Evolutionary conservation across 139 green algal genomes (phyloP), one percentile per base, ranked within the genome.

Genomic region (Auxenochlorella pyrenoidosa): DNA sequence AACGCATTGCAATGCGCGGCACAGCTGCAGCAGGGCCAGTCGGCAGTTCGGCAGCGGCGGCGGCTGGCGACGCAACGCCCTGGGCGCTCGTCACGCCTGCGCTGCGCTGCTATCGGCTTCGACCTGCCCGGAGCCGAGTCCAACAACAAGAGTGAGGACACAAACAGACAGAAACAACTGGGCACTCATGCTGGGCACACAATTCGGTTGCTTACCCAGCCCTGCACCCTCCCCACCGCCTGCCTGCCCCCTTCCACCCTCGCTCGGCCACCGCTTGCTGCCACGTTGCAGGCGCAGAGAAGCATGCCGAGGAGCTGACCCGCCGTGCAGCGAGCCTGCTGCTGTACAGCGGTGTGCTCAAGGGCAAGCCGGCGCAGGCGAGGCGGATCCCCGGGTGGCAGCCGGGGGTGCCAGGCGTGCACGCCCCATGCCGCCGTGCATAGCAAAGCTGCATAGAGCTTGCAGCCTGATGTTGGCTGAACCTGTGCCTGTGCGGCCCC

Each of bases 221-320:
- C 63, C 59, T 30, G 59, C 59, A 28, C 5, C 12, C 59, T 30
- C 12, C 21, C 59, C 59, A 32, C 3, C 59, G 10, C 59, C 59
- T 68, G 59, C 59, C 59, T 30, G 21, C 36, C 22, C 28, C 40
- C 5, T 65, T 13, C 15, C 76, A 28, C 2, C 47, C 10, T 6
- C 47, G 6, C 8, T 10, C 47, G 47, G 47, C 47, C 47, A 10
- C 47, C 47, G 8, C 8, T 10, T 54, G 47, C 47, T 54, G 47
- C 10, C 10, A 18, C 10, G 47, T 54, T 54, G 43, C 76, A 82
- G 76, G 68, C 38, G 86, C 70, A 3, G 79, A 87, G 40, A 87
- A 90, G 82, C 34, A 41, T 12, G 81, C 87, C 0, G 87, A 87
- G 54, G 87, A 88, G 36, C 87, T 90, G 26, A 86, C 71, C 10